Evolutionary conservation across 345 rosid species (phyloP), one percentile per base, ranked within the genome.

Genomic region (Gossypioides kirkii): DNA sequence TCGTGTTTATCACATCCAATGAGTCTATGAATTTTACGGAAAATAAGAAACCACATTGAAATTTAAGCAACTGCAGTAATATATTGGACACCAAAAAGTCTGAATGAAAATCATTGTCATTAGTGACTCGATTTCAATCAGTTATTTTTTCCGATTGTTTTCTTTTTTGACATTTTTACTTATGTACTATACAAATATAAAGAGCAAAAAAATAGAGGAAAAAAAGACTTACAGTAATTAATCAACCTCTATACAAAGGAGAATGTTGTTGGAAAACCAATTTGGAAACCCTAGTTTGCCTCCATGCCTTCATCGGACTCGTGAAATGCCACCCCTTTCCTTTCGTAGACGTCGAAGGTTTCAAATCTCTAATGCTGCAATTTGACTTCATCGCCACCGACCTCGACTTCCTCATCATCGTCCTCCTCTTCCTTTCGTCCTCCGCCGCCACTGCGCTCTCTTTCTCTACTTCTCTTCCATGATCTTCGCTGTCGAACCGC

Each of bases 221-320:
- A 11, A 5, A 10, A 38, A 23, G 41, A 52, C 28, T 58, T 28
- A 41, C 25, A 59, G 61, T 2, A 61, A 20, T 93, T 4, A 61
- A 20, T 93, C 86, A 91, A 77, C 96, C 89, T 85, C 98, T 86
- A 73, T 82, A 78, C 93, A 87, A 71, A 55, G 94, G 96, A 61
- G 93, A 91, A 43, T 84, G 78, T 71, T 89, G 86, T 2, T 84
- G 86, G 20, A 85, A 80, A 70, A 83, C 82, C 82, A 81, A 78
- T 80, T 84, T 89, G 8, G 92, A 81, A 23, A 85, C 77, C 71
- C 79, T 83, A 0, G 90, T 81, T 59, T 88, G 97, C 84, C 87
- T 76, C 84, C 92, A 92, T 74, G 79, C 97, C 69, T 92, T 94
- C 66, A 88, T 92, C 63, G 98, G 98, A n/a, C 93, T 92, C 16